phyloP scores from a whole-genome alignment of 495 filamentous ascomycete species.

The Neurospora sublineolata region DNA sequence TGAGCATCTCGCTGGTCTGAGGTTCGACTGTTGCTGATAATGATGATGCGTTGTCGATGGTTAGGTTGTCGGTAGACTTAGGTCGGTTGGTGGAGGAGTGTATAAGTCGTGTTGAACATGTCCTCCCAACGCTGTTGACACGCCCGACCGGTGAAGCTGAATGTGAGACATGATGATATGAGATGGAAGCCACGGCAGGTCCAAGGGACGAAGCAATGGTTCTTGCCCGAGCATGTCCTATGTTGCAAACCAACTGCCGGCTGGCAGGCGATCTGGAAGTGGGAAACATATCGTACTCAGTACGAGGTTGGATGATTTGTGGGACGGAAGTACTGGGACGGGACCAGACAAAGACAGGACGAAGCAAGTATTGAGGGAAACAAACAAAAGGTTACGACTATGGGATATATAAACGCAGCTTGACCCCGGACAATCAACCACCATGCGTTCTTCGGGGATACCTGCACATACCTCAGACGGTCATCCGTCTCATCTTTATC shows the following conservation, averaged over 20 bases:
- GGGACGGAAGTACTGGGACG: neutral
- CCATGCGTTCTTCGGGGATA: neutral
- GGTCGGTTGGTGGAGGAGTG: slow-evolving; percentile 32
- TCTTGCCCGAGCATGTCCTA: neutral
- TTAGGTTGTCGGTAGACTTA: slow-evolving; percentile 21
- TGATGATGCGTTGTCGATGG: slow-evolving; percentile 11
- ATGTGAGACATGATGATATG: neutral
- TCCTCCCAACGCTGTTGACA: neutral
- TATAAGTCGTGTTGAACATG: slow-evolving; percentile 16
- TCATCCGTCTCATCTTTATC: neutral
- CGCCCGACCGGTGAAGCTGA: neutral
- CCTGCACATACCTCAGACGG: neutral
- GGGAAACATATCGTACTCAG: neutral
- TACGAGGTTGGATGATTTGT: neutral
- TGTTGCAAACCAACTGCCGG: neutral
- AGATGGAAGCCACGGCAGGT: neutral
- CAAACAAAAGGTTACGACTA: neutral
- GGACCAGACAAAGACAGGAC: neutral
- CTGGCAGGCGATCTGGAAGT: neutral
- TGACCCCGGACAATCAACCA: neutral
- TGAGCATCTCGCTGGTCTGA: slow-evolving; percentile 17
- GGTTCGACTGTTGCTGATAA: slow-evolving; percentile 4
- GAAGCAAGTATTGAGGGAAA: neutral
- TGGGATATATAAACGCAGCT: neutral
- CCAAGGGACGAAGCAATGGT: neutral